A percentile compares a stretch with the other conserved stretches of the same genome.
Conservation (phyloP, 768 basidiomycete genomes). For the Lactifluus volemus region DNA sequence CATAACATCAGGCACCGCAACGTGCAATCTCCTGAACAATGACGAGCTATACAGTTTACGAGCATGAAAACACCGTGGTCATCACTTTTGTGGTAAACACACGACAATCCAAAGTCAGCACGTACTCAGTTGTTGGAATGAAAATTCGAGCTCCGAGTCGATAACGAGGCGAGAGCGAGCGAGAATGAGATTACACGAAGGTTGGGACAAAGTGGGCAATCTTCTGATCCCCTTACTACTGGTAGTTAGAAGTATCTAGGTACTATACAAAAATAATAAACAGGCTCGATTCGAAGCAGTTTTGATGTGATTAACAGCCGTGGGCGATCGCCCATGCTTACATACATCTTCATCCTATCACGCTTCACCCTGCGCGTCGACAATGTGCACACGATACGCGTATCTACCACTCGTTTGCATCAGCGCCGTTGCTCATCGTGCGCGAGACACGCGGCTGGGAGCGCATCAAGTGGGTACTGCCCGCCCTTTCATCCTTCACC, state of each 20-base stretch:
- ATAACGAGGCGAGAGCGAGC: too few species aligned
- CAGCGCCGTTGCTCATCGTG: slow-evolving; percentile 52
- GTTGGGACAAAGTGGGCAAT: too few species aligned
- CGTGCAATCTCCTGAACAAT: slow-evolving; percentile 27
- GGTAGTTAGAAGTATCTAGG: too few species aligned
- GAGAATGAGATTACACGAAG: too few species aligned
- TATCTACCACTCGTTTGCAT: slow-evolving; percentile 76
- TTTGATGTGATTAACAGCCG: too few species aligned
- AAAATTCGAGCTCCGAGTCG: too few species aligned
- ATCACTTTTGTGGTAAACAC: neutral
- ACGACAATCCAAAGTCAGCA: slow-evolving; percentile 19
- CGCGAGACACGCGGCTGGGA: slow-evolving; percentile 84
- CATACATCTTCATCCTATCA: slow-evolving; percentile 82
- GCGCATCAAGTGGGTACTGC: slow-evolving; percentile 61
- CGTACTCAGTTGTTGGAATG: too few species aligned
- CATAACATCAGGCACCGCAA: slow-evolving; percentile 78
- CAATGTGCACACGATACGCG: slow-evolving; percentile 88
- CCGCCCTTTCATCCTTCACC: neutral
- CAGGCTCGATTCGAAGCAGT: too few species aligned
- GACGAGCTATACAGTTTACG: slow-evolving; percentile 30
- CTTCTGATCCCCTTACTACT: too few species aligned
- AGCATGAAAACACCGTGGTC: neutral
- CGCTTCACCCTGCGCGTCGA: slow-evolving; percentile 94
- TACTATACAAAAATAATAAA: too few species aligned
- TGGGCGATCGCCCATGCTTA: too few species aligned